Base-by-base conservation (phyloP, 805 yeast genomes). In the Starmerella scarabaei region DNA sequence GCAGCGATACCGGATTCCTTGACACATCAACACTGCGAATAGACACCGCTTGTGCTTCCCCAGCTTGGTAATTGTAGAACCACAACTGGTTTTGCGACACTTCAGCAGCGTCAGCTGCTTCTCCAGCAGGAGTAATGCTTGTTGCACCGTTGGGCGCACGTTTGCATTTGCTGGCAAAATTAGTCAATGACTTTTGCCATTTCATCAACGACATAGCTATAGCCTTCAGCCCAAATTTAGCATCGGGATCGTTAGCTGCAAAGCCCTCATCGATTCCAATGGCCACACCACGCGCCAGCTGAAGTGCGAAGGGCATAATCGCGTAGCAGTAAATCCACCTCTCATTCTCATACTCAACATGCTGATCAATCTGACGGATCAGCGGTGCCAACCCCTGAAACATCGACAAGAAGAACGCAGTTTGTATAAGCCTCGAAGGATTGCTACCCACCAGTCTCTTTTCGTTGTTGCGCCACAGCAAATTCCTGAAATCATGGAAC, bases 291-390 rank as follows among this genome's bases (percentile, higher is more conserved):
- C 56, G 48, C 4, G 62, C 61, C 1, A 64, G 55, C 41, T 79
- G 78, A 8, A 78, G 68, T 0, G 82, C 67, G 3, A 76, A 80
- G 39, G 81, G 77, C 43, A 77, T 58, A 1, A 79, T 73, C 45
- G 78, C 79, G 56, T 79, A 79, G 52, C 69, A 78, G 2, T 75
- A 70, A 1, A 78, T 71, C 66, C 86, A 91, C 37, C 82, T 88
- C 24, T 81, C 82, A 33, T 76, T 77, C 55, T 88, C 98, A 56
- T 80, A 91, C 55, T 86, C 95, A 8, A 88, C 85, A 57, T 88
- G 98, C 43, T 73, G 77, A 5, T 70, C 66, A 3, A 75, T 73
- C 53, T 84, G 94, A 43, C 97, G 67, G 45, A 67, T 71, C 51
- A 83, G 62, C 0, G 80, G 76, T 1, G 91, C 81, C 34, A 75